phyloP scores from a whole-genome alignment of 352 stramenopile species.

The Phytophthora nicotianae region DNA sequence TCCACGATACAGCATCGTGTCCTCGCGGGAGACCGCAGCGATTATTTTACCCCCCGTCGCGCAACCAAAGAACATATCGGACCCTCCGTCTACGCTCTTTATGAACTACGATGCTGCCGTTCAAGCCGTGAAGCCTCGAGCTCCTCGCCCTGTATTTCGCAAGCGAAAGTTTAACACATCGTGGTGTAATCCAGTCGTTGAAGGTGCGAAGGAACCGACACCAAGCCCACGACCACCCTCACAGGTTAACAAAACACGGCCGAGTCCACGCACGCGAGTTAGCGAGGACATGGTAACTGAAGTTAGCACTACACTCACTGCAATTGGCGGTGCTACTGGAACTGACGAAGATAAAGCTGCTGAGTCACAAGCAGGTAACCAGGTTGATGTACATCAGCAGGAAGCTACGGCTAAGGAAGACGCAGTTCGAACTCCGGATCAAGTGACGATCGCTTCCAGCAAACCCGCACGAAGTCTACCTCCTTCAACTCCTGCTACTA shows the following conservation, averaged over 20 bases:
- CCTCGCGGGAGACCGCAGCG: conserved; percentile 40
- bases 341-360: not conserved
- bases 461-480: not conserved
- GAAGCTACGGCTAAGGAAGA: conserved; percentile 21
- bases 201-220: conserved; percentile 1
- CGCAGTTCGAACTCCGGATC: conserved; percentile 11
- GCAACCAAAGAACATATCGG: conserved; percentile 30
- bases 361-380: not conserved
- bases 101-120: conserved; percentile 76
- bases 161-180: conserved; percentile 67
- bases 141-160: conserved; percentile 50
- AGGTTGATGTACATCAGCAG: conserved; percentile 1
- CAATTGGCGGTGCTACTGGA: not conserved
- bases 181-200: conserved; percentile 76
- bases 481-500: not conserved
- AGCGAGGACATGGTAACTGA: conserved; percentile 2
- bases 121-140: conserved; percentile 58
- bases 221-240: conserved; percentile 14
- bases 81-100: conserved; percentile 59
- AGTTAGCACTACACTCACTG: too few relatives aligned
- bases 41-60: conserved; percentile 58
- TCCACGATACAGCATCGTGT: conserved; percentile 51
- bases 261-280: conserved; percentile 11
- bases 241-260: not conserved
- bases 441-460: conserved; percentile 8